Conservation (phyloP, 805 yeast species). For the Ogataea henricii region DNA sequence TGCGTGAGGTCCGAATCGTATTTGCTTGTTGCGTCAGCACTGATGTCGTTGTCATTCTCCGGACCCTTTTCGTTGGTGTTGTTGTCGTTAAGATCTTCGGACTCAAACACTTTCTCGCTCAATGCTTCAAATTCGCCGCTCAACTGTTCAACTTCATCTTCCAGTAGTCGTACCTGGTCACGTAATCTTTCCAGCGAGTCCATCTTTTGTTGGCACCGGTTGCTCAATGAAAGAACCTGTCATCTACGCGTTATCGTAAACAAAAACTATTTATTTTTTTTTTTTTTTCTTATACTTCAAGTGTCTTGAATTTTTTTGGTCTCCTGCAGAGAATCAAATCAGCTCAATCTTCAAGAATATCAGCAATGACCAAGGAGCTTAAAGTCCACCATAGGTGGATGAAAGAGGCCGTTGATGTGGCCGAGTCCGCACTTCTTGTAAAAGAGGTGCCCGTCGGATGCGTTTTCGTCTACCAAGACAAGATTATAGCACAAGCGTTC, state of each 20-base stretch:
- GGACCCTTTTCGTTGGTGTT: neutral
- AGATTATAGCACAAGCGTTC: slow-evolving; percentile 72
- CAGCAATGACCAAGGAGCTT: neutral
- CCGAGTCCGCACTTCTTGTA: slow-evolving; percentile 61
- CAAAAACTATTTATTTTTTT: neutral
- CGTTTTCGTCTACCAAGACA: slow-evolving; percentile 53
- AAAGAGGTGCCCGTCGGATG: slow-evolving; percentile 88
- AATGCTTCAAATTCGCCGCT: neutral
- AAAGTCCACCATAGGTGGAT: slow-evolving; percentile 41
- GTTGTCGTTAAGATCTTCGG: neutral
- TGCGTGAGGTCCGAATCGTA: slow-evolving; percentile 25
- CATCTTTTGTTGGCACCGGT: slow-evolving; percentile 8
- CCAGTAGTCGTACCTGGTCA: slow-evolving; percentile 15
- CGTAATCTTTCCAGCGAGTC: slow-evolving; percentile 7
- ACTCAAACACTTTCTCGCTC: slow-evolving; percentile 2
- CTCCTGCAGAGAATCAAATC: too few relatives aligned
- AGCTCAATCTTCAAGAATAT: too few relatives aligned
- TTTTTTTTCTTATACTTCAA: neutral
- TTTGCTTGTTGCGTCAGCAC: slow-evolving; percentile 8
- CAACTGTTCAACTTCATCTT: slow-evolving; percentile 13
- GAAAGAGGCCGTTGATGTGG: slow-evolving; percentile 56
- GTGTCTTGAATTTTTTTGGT: too few relatives aligned
- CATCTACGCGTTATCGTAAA: slow-evolving; percentile 3
- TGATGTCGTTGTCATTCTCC: slow-evolving; percentile 6
- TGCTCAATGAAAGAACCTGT: too few relatives aligned